Evolutionary conservation across 1,284 basidiomycete species (phyloP), one percentile per base, ranked within the genome.

Genomic region (Albatrellus sp.): DNA sequence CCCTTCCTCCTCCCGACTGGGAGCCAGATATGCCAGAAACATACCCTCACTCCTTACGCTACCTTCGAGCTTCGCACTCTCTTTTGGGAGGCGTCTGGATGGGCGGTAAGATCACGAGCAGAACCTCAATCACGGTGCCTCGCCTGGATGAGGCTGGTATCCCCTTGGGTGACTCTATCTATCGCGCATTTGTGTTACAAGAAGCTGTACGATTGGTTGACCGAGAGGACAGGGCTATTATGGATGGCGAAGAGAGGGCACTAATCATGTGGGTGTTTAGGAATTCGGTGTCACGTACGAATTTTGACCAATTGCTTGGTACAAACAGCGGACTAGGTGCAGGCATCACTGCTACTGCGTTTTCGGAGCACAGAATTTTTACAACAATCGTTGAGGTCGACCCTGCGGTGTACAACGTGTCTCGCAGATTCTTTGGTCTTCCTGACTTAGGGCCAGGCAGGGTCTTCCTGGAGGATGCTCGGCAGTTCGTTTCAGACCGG

Each of bases 1-100:
- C 77, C 30, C 56, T 78, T 2, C 64, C 69, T 35, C 66, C 64
- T 2, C 50, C 33, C 51, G 55, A 35, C 51, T 60, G 2, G 62
- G 60, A 33, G 51, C 55, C 12, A 54, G 58, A 13, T 51, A 52
- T 44, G 43, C 51, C 33, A 57, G 43, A 37, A 52, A 34, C 14
- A 52, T 72, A 54, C 31, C 55, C 58, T 48, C 69, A 77, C 50
- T 76, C 77, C 7, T 69, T 87, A 49, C 72, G 91, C 37, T 93
- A 85, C 57, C 65, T 97, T 34, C 75, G 92, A 12, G 89, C 81
- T 28, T 88, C 90, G 38, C 90, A 94, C 60, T 90, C 87, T 2
- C 68, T 96, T 16, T 66, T 97, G 3, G 91, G 91, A 2, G 92
- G 91, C 2, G 75, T 86, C 38, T 96, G 92, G 92, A 74, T 80